Conservation (phyloP, 345 rosid species). For the Eucalyptus microcorys region DNA sequence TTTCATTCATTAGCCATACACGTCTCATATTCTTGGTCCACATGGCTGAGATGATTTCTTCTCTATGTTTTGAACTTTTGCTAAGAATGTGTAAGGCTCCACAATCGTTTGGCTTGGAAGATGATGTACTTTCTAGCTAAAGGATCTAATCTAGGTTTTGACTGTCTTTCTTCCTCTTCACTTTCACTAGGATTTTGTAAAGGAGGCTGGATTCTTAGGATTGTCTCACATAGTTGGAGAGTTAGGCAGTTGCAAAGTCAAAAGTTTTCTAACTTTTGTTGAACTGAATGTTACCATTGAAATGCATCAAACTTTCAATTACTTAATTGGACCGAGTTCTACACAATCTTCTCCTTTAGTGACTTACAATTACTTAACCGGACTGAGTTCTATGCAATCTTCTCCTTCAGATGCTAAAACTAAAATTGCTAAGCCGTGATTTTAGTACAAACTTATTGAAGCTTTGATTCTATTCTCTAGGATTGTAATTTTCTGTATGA, state of each 20-base stretch:
- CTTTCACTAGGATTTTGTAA: not conserved
- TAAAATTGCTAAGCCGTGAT: not conserved
- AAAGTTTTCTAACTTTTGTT: not conserved
- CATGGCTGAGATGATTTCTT: not conserved
- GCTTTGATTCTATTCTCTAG: not conserved
- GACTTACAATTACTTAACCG: too few relatives aligned
- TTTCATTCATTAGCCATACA: not conserved
- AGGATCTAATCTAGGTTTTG: not conserved
- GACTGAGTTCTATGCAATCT: not conserved
- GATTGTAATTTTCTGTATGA: not conserved
- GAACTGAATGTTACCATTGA: not conserved
- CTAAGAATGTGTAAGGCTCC: not conserved
- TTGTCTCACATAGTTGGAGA: not conserved
- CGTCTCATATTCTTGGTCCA: not conserved
- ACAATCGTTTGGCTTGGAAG: not conserved
- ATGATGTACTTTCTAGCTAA: not conserved
- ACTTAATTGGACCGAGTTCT: not conserved
- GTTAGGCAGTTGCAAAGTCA: not conserved
- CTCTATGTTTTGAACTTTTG: not conserved
- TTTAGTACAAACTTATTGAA: not conserved
- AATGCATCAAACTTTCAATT: not conserved
- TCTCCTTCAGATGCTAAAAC: not conserved
- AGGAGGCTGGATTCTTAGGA: not conserved
- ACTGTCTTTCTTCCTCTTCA: not conserved
- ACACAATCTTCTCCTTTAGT: not conserved